Conservation (phyloP, 2,329 filamentous ascomycete species). For the Venturia asperata region DNA sequence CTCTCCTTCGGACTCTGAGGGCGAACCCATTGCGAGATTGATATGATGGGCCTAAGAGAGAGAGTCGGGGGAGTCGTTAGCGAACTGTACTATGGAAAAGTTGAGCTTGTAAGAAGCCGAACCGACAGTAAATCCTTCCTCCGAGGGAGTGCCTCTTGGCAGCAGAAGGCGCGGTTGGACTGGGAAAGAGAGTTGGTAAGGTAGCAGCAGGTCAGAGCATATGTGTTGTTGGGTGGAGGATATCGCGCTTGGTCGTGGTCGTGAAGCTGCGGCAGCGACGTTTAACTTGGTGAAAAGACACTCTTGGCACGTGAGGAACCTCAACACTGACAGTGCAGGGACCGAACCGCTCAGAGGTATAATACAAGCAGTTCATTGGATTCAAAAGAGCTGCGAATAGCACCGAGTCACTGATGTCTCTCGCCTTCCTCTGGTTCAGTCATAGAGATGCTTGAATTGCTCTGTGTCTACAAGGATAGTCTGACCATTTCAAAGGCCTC, state of each 20-base stretch:
- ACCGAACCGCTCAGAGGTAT: too few relatives aligned
- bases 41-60: slow-evolving; percentile 11
- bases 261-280: neutral
- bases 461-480: too few relatives aligned
- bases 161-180: neutral
- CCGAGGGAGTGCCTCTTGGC: neutral
- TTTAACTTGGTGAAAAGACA: neutral
- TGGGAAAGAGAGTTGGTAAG: neutral
- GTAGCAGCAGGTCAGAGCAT: neutral
- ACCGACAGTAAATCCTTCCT: slow-evolving; percentile 18
- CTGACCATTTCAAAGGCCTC: too few relatives aligned
- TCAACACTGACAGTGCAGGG: too few relatives aligned
- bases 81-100: neutral
- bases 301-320: neutral
- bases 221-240: neutral
- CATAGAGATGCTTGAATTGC: too few relatives aligned
- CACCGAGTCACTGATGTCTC: too few relatives aligned
- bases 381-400: too few relatives aligned
- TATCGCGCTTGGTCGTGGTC: neutral
- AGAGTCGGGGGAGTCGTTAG: neutral
- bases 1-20: slow-evolving; percentile 74
- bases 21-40: slow-evolving; percentile 38
- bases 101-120: slow-evolving; percentile 18
- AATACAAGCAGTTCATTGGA: too few relatives aligned
- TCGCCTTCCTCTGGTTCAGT: too few relatives aligned